phyloP scores from a whole-genome alignment of 192 early-diverging fungal genomes.

The Coemansia sp. region DNA sequence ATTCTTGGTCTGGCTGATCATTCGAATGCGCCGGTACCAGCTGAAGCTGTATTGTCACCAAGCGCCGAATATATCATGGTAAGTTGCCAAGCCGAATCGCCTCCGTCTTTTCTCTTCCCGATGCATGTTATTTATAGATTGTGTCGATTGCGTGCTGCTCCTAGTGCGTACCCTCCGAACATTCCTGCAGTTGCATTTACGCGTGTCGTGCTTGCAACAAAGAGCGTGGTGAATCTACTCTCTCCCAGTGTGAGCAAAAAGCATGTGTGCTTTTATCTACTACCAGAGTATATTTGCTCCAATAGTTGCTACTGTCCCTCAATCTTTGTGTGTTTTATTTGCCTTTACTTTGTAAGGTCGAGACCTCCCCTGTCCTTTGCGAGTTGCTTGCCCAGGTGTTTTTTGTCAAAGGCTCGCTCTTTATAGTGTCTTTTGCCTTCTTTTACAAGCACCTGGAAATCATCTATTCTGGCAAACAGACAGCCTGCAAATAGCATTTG shows the following conservation, averaged over 20 bases:
- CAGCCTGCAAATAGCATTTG: background rate
- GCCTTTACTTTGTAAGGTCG: constrained; percentile 20
- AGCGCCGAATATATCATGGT: constrained; percentile 26
- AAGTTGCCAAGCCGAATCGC: constrained; percentile 13
- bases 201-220: background rate
- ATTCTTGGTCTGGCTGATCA: background rate
- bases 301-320: constrained; percentile 25
- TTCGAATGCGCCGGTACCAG: background rate
- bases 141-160: background rate
- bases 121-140: constrained; percentile 10
- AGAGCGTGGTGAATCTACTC: background rate
- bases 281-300: background rate
- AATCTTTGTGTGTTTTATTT: constrained; percentile 11
- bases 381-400: background rate
- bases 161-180: background rate
- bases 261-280: background rate
- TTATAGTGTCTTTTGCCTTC: background rate
- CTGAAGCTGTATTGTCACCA: constrained; percentile 4
- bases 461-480: background rate
- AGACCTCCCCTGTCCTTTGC: constrained; percentile 7
- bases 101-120: background rate
- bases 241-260: background rate
- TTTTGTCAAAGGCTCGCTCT: background rate
- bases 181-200: background rate
- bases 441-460: background rate